phyloP scores from a whole-genome alignment of 805 yeast species.

The Ogataea degrootiae region DNA sequence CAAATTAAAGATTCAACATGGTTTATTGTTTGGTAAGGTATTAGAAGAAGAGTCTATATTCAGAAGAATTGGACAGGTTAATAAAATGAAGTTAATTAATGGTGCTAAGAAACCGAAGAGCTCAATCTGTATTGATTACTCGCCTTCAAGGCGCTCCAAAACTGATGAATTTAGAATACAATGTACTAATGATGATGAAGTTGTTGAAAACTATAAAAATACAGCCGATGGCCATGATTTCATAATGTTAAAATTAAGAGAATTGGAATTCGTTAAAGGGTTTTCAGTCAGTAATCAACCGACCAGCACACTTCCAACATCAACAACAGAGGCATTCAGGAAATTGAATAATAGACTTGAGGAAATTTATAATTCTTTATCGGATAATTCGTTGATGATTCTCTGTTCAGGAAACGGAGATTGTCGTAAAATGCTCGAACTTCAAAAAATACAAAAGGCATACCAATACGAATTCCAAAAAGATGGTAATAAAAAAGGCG shows the following conservation, averaged over 20 bases:
- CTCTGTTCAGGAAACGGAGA: slow-evolving; percentile 63
- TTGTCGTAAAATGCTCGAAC: slow-evolving; percentile 41
- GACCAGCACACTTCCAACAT: neutral
- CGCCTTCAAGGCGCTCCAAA: slow-evolving; percentile 3
- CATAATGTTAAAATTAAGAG: slow-evolving; percentile 52
- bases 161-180: slow-evolving; percentile 30
- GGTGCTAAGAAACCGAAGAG: slow-evolving; percentile 25
- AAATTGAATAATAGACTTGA: slow-evolving; percentile 42
- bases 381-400: slow-evolving; percentile 56
- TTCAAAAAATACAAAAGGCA: slow-evolving; percentile 41
- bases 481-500: slow-evolving; percentile 33
- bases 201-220: slow-evolving; percentile 37
- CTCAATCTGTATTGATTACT: slow-evolving; percentile 23
- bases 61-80: slow-evolving; percentile 28
- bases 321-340: slow-evolving; percentile 18
- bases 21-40: slow-evolving; percentile 57
- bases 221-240: slow-evolving; percentile 41
- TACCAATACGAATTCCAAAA: slow-evolving; percentile 38
- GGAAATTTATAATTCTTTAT: slow-evolving; percentile 46
- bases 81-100: slow-evolving; percentile 18
- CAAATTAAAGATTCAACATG: slow-evolving; percentile 63
- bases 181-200: slow-evolving; percentile 58
- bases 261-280: slow-evolving; percentile 43
- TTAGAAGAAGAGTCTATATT: slow-evolving; percentile 39
- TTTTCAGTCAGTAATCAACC: slow-evolving; percentile 1